phyloP scores from a whole-genome alignment of 2,329 filamentous ascomycete genomes.

The Stachybotrys chartarum region DNA sequence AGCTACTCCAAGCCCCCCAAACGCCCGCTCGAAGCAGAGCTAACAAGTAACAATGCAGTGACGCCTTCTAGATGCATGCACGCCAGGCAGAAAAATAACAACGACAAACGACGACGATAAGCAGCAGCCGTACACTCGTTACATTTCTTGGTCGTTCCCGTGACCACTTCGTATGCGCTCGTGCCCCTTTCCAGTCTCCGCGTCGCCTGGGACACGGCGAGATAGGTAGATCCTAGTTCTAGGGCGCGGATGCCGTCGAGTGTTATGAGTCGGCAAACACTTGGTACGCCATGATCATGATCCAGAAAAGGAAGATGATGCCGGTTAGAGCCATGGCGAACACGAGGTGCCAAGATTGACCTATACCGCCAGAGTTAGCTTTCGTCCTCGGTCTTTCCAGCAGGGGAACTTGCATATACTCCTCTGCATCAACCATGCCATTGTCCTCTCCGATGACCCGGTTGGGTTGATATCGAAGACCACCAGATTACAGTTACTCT shows the following conservation, averaged over 20 bases:
- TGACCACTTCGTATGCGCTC: neutral
- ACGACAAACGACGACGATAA: neutral
- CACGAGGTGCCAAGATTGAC: constrained; percentile 57
- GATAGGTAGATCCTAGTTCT: too few species aligned
- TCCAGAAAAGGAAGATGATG: constrained; percentile 55
- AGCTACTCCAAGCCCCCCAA: neutral
- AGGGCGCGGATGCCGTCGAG: neutral
- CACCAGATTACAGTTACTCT: constrained; percentile 49
- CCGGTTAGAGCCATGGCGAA: constrained; percentile 58
- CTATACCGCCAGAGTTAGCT: constrained; percentile 22
- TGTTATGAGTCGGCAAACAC: constrained; percentile 44
- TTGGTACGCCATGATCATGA: constrained; percentile 61
- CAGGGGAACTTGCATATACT: constrained; percentile 48
- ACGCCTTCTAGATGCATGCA: neutral
- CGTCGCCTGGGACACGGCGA: neutral
- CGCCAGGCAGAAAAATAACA: neutral
- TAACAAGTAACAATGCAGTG: neutral
- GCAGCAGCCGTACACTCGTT: constrained; percentile 2
- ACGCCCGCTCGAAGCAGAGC: neutral
- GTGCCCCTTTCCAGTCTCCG: neutral
- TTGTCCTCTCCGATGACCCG: constrained; percentile 45
- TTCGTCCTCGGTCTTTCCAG: neutral
- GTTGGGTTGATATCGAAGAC: constrained; percentile 45
- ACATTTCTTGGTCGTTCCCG: neutral
- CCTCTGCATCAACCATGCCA: constrained; percentile 58